Evolutionary conservation across 2,329 filamentous ascomycete species (phyloP).

Genomic region (Colletotrichum agaves): DNA sequence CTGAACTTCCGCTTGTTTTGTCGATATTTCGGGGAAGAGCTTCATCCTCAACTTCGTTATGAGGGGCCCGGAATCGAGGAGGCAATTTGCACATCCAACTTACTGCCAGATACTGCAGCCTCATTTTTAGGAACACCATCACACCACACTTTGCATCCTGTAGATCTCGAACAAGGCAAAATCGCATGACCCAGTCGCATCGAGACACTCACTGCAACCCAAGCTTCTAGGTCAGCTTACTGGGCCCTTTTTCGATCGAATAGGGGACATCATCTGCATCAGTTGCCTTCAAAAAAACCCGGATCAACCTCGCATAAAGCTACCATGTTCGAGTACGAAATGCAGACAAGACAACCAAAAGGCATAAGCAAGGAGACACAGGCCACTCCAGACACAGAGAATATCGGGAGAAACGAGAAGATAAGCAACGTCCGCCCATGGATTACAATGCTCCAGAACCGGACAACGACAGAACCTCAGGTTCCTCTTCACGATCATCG

Average conservation of each 20-base stretch:
- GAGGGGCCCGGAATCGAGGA: not conserved
- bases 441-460: not conserved
- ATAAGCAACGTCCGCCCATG: not conserved
- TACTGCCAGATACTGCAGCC: not conserved
- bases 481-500: constrained; percentile 10
- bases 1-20: no score
- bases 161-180: not conserved
- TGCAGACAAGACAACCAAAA: constrained; percentile 10
- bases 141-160: not conserved
- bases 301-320: not conserved
- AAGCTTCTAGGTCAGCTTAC: not conserved
- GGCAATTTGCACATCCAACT: not conserved
- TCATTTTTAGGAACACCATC: not conserved
- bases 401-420: not conserved
- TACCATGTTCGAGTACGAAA: not conserved
- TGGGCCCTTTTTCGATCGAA: no score
- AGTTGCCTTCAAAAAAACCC: not conserved
- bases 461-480: not conserved
- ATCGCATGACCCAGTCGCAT: not conserved
- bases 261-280: not conserved
- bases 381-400: not conserved
- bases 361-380: not conserved
- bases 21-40: no score
- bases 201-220: not conserved
- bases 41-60: not conserved